Base-by-base conservation (phyloP, 2,329 filamentous ascomycete species). In the Cladosporium phlei region DNA sequence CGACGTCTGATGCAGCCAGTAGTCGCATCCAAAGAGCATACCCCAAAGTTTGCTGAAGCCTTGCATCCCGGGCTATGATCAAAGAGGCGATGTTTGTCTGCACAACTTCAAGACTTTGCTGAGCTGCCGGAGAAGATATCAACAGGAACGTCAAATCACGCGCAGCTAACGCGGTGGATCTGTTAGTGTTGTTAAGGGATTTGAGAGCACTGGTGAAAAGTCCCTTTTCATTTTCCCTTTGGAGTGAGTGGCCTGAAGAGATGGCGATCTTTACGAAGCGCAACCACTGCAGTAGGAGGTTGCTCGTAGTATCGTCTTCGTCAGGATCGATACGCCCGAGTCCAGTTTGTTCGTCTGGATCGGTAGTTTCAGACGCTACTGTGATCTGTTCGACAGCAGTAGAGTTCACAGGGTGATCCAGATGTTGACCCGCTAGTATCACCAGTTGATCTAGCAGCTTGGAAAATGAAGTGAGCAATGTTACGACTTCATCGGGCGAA, bases 21-120 rank as follows among this genome's bases (percentile, higher is more conserved):
- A 52, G 55, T 6, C 56, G 53, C 16, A 62, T 55, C 60, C 60
- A 62, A 2, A 63, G 40, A 3, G 52, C 54, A 24, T 52, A 61
- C 6, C 55, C 57, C 5, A 55, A 16, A 2, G 54, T 54, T 30
- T 54, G 46, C 10, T 48, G 39, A 4, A 48, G 28, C 19, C 40
- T 47, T 10, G 37, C 16, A 22, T 47, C 45, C 21, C 17, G 16
- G 5, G 45, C 21, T n/a, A 29, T 27, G 35, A 39, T 40, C 3
- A 47, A 29, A 7, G 28, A 39, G 21, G 21, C 22, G 11, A 47
- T 34, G 7, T 28, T 40, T 5, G 11, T 19, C 29, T 32, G 25
- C 7, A 45, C 32, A 3, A 17, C 24, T 10, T 21, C n/a, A 2
- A 45, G 11, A 16, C 37, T 22, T 11, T 14, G 35, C 14, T 45